Base-by-base conservation (phyloP, 306 rosid genomes). In the Vachellia collinsii region DNA sequence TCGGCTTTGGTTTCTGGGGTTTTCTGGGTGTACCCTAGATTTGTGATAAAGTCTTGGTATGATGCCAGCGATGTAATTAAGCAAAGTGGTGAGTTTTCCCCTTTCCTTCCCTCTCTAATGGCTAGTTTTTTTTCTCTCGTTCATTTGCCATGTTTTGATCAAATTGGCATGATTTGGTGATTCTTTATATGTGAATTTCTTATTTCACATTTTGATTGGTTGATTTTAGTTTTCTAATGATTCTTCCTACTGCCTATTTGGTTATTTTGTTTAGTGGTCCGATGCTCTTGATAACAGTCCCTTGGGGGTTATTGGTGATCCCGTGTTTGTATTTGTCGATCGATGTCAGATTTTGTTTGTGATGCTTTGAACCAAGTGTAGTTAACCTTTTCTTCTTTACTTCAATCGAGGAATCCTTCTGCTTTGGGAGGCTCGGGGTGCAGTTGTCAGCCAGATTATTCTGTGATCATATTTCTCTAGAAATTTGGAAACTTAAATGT, bases 11-110 rank as follows among this genome's bases (percentile, higher is more conserved):
- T 93, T 22, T 89, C 94, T 73, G 94, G 92, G 78, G 56, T 95
- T 88, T 95, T 93, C 71, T 95, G 97, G 95, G 54, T 91, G 79
- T 85, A 91, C 89, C 99, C 99, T 11, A 69, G 64, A 64, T 80
- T 66, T 62, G n/a, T 81, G 5, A 25, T 58, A 38, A 70, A 77
- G 3, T 41, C 7, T 3, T 79, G 87, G 43, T 94, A 86, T 73
- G 99, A 92, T 74, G 97, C 95, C 1, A 88, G 81, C 66, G 84
- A 87, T 70, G 84, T 43, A 48, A 82, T 91, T 77, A 94, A 91
- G 82, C 87, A 85, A 65, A 82, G 91, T 74, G 97, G 99, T 94
- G 42, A 71, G 83, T 71, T 39, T 61, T 23, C 61, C 58, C 37
- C 43, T 44, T 16, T 13, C 50, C 3, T 10, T 53, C 36, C 22